Conservation (phyloP, 2,329 filamentous ascomycete species). For the Fusarium protoensiforme region DNA sequence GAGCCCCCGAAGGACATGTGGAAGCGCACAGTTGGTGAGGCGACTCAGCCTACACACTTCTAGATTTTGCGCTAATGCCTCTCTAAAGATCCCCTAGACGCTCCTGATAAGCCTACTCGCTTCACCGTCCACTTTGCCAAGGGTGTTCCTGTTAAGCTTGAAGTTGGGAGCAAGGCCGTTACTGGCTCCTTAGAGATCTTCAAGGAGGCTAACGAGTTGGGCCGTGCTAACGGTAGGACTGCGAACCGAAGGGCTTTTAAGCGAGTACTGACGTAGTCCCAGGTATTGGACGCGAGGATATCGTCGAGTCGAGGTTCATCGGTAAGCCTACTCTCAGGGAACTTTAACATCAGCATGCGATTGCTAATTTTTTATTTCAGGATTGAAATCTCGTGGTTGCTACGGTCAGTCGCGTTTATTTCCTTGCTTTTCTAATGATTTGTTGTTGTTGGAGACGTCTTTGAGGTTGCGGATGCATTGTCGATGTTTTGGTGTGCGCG, state of each 20-base stretch:
- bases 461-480: slow-evolving; percentile 1
- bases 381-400: slow-evolving; percentile 4
- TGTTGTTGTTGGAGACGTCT: not conserved
- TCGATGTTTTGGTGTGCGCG: slow-evolving; percentile 3
- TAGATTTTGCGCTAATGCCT: not conserved
- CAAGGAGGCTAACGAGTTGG: slow-evolving; percentile 22
- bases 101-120: slow-evolving; percentile 71
- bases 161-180: slow-evolving; percentile 48
- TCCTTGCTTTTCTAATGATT: not conserved
- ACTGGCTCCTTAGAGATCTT: slow-evolving; percentile 74
- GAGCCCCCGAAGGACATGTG: slow-evolving; percentile 77
- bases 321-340: slow-evolving; percentile 3
- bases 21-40: slow-evolving; percentile 61
- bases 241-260: not conserved
- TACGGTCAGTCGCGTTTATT: slow-evolving; percentile 3
- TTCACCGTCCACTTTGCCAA: slow-evolving; percentile 74
- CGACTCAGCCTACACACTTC: not conserved
- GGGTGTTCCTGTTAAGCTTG: slow-evolving; percentile 74
- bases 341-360: slow-evolving; percentile 1
- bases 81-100: slow-evolving; percentile 63
- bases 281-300: not conserved
- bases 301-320: slow-evolving; percentile 2
- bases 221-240: slow-evolving; percentile 2
- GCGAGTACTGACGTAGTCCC: not conserved
- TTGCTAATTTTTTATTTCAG: slow-evolving; percentile 3